These are phyloP conservation scores for Candida insectorum DNA, from an alignment of 805 yeast species.

Conservation along the genomic window DNA sequence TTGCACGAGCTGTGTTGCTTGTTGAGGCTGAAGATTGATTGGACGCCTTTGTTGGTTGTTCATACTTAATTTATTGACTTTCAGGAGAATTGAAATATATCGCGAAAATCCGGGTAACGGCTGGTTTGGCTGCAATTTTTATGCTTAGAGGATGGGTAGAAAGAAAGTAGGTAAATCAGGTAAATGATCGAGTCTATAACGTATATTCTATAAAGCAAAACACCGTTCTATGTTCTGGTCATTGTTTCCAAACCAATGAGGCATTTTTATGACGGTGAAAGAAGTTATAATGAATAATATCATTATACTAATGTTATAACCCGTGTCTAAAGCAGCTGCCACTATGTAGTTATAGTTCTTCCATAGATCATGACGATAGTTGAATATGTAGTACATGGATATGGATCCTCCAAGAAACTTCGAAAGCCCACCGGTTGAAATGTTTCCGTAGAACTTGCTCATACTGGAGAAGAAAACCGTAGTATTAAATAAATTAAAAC, in stretches of 20 bases:
- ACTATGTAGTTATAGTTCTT: conserved; percentile 43
- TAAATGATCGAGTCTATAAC: too few relatives aligned
- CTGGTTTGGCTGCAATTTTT: too few relatives aligned
- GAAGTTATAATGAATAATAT: conserved; percentile 36
- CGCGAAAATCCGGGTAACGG: too few relatives aligned
- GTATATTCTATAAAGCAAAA: too few relatives aligned
- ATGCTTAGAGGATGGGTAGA: too few relatives aligned
- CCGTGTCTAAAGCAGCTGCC: conserved; percentile 53
- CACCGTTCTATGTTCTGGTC: conserved; percentile 42
- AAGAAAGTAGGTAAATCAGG: too few relatives aligned
- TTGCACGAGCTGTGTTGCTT: conserved; percentile 56
- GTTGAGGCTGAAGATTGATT: conserved; percentile 40
- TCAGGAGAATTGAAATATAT: too few relatives aligned
- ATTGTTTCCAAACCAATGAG: conserved; percentile 52
- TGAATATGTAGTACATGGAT: conserved; percentile 44
- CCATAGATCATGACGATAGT: conserved; percentile 38
- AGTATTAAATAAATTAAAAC: conserved; percentile 41
- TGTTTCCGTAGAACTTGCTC: conserved; percentile 47
- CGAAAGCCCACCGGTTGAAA: conserved; percentile 48
- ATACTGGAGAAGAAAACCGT: conserved; percentile 48
- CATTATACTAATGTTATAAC: conserved; percentile 42
- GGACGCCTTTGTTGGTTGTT: conserved; percentile 2
- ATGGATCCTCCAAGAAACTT: conserved; percentile 46
- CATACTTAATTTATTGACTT: too few relatives aligned
- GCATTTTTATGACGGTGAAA: conserved; percentile 22